phyloP scores from a whole-genome alignment of 1,284 basidiomycete species.

The Cryptococcus wingfieldii region DNA sequence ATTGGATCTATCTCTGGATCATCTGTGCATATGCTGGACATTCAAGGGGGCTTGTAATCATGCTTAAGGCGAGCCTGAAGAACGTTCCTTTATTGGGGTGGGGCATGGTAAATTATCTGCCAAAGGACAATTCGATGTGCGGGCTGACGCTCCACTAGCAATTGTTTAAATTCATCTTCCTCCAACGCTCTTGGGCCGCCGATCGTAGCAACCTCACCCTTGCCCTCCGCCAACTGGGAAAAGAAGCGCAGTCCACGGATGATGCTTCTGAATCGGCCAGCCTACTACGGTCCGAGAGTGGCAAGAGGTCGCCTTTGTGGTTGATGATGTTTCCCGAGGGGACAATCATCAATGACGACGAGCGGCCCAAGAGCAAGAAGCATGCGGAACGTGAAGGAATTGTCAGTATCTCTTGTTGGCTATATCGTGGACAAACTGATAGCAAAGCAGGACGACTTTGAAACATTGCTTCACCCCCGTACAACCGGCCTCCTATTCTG shows the following conservation, averaged over 20 bases:
- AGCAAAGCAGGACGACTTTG: conserved; percentile 63
- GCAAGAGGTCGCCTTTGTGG: conserved; percentile 63
- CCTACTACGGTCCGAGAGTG: conserved; percentile 38
- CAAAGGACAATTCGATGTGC: no score
- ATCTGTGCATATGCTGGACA: conserved; percentile 70
- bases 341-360: conserved; percentile 77
- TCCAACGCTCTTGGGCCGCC: conserved; percentile 78
- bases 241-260: conserved; percentile 59
- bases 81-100: conserved; percentile 84
- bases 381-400: conserved; percentile 52
- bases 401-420: conserved; percentile 43
- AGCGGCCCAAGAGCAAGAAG: conserved; percentile 73
- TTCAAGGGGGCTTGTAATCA: conserved; percentile 68
- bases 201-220: conserved; percentile 61
- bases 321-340: conserved; percentile 91
- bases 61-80: conserved; percentile 81
- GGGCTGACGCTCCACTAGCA: conserved; percentile 52
- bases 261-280: conserved; percentile 4
- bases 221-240: conserved; percentile 43
- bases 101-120: conserved; percentile 55
- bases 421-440: not conserved
- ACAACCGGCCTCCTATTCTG: conserved; percentile 86
- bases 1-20: conserved; percentile 85
- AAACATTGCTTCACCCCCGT: conserved; percentile 75
- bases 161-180: conserved; percentile 85